A percentile compares a stretch with the other conserved stretches of the same genome.
phyloP scores from a whole-genome alignment of 495 filamentous ascomycete genomes.

The Neurospora pannonica region DNA sequence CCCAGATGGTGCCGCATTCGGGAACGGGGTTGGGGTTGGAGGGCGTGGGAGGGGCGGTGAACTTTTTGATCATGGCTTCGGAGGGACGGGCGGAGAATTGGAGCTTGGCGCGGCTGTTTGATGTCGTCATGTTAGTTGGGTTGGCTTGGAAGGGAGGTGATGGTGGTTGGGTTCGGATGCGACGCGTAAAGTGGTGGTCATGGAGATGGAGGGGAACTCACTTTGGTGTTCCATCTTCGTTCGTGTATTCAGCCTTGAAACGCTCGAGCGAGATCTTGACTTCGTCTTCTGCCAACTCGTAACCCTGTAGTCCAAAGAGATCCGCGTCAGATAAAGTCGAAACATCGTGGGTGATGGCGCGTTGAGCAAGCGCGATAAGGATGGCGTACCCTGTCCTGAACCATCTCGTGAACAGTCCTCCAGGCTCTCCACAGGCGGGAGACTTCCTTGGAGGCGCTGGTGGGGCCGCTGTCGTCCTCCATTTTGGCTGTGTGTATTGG shows the following conservation, averaged over 20 bases:
- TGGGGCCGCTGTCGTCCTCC: conserved; percentile 44
- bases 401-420: conserved; percentile 82
- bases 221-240: conserved; percentile 62
- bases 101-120: conserved; percentile 65
- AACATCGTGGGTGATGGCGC: neutral
- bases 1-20: conserved; percentile 80
- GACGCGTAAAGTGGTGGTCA: neutral
- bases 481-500: conserved; percentile 19
- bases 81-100: conserved; percentile 77
- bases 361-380: neutral
- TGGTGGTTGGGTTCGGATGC: conserved; percentile 13
- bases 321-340: neutral
- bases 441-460: conserved; percentile 48
- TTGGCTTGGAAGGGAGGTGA: neutral
- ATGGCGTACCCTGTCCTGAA: conserved; percentile 60
- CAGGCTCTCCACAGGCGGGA: conserved; percentile 79
- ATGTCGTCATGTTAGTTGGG: neutral
- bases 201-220: conserved; percentile 29
- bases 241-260: conserved; percentile 59
- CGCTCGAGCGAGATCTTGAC: conserved; percentile 67
- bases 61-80: conserved; percentile 72
- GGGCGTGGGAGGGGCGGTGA: conserved; percentile 56
- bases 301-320: conserved; percentile 50
- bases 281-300: conserved; percentile 85
- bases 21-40: conserved; percentile 53